A percentile compares a stretch with the other conserved stretches of the same genome.
phyloP scores from a whole-genome alignment of 306 rosid species.

The Glycine soja region DNA sequence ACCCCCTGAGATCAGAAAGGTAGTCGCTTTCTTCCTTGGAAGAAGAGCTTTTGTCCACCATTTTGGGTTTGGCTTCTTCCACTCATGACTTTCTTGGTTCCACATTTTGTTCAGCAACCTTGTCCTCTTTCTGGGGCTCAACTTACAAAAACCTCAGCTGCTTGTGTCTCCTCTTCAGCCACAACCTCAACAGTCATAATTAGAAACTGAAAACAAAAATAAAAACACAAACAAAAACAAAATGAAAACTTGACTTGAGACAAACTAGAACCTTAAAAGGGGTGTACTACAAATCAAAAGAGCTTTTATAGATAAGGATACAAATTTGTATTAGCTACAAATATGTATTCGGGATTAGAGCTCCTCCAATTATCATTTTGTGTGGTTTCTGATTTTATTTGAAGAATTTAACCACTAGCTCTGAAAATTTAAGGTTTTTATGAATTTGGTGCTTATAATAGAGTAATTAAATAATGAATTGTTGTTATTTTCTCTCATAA shows the following conservation, averaged over 20 bases:
- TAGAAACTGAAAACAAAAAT: slow-evolving; percentile 4
- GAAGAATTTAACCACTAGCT: no score
- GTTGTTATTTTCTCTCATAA: no score
- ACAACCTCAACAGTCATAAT: slow-evolving; percentile 51
- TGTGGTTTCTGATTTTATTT: no score
- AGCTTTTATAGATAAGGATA: no score
- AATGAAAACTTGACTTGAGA: not conserved
- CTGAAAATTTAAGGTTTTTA: no score
- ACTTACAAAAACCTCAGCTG: slow-evolving; percentile 38
- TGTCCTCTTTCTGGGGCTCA: slow-evolving; percentile 26
- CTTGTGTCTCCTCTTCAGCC: slow-evolving; percentile 44
- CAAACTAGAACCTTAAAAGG: slow-evolving; percentile 11
- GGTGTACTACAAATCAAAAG: no score
- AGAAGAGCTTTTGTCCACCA: slow-evolving; percentile 51
- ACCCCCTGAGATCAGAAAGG: slow-evolving; percentile 58
- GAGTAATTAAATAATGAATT: no score
- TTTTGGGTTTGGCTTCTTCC: slow-evolving; percentile 33
- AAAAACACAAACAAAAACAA: no score
- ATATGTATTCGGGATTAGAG: no score
- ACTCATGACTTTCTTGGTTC: not conserved
- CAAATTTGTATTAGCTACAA: no score
- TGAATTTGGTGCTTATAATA: no score
- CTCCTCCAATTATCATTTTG: no score
- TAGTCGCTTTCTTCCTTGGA: slow-evolving; percentile 60
- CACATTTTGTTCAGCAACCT: slow-evolving; percentile 28